Conservation (phyloP, 768 basidiomycete genomes). For the Leccinum longicurvipes region DNA sequence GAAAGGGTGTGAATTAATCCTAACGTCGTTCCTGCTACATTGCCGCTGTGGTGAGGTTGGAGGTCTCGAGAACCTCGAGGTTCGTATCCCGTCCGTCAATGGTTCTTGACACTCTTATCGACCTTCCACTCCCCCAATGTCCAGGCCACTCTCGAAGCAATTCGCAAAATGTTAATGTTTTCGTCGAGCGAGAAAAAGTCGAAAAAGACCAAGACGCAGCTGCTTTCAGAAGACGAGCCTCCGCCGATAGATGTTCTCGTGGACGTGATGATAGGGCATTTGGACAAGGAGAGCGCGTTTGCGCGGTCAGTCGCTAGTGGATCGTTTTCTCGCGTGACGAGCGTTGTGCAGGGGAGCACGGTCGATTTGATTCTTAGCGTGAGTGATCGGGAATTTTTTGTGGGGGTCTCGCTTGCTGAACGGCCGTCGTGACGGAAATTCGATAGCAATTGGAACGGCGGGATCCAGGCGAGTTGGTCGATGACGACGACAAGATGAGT, state of each 20-base stretch:
- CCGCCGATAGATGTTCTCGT: conserved; percentile 81
- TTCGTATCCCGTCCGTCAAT: conserved; percentile 23
- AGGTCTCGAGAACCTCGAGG: conserved; percentile 64
- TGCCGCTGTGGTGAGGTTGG: conserved; percentile 65
- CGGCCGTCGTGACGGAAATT: background rate
- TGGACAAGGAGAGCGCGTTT: conserved; percentile 81
- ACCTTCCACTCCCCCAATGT: background rate
- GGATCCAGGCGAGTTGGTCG: conserved; percentile 52
- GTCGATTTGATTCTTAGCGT: conserved; percentile 81
- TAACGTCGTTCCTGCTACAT: conserved; percentile 68
- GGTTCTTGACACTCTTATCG: background rate
- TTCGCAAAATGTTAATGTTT: conserved; percentile 59
- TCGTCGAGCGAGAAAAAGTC: conserved; percentile 37
- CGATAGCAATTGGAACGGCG: conserved; percentile 80
- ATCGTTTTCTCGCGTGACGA: conserved; percentile 71
- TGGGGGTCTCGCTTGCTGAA: background rate
- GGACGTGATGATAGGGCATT: conserved; percentile 84
- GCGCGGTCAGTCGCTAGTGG: conserved; percentile 77
- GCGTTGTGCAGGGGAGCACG: conserved; percentile 62
- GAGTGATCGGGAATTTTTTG: conserved; percentile 29
- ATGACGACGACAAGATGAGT: conserved; percentile 42
- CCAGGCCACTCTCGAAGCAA: conserved; percentile 61
- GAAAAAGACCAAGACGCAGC: conserved; percentile 32
- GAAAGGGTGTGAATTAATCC: conserved; percentile 66
- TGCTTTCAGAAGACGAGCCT: conserved; percentile 30